Conservation (phyloP, 75 land plant species). For the Cupressus sempervirens region DNA sequence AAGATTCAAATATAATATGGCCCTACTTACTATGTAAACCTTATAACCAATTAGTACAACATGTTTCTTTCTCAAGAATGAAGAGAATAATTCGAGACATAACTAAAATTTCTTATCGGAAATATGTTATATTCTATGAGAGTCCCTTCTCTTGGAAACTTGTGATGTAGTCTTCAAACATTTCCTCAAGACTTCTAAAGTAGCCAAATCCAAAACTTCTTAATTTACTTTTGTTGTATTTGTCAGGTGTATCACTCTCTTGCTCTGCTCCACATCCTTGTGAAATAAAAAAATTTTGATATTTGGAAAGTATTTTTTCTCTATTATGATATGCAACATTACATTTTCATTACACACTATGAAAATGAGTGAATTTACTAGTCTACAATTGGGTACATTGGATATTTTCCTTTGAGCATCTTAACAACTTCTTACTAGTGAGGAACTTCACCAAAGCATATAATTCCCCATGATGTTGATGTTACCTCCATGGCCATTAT, state of each 20-base stretch:
- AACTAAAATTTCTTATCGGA: no score
- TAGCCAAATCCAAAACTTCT: constrained; percentile 46
- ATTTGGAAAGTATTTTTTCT: not conserved
- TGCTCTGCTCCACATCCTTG: not conserved
- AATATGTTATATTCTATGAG: not conserved
- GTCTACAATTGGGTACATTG: constrained; percentile 51
- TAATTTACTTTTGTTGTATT: constrained; percentile 41
- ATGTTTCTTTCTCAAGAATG: no score
- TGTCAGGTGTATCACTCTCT: no score
- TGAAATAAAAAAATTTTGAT: no score
- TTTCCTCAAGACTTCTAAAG: constrained; percentile 64
- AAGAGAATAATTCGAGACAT: no score
- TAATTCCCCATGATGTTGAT: constrained; percentile 62
- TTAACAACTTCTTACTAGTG: constrained; percentile 79
- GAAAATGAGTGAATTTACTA: constrained; percentile 26
- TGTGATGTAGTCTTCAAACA: constrained; percentile 85
- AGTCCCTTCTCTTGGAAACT: constrained; percentile 66
- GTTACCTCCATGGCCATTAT: constrained; percentile 68
- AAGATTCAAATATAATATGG: no score
- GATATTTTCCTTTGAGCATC: constrained; percentile 70
- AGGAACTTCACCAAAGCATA: constrained; percentile 80
- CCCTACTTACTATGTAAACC: no score
- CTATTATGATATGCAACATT: no score
- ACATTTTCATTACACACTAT: no score
- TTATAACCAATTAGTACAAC: no score